phyloP scores from a whole-genome alignment of 768 basidiomycete species.

The Phaffia tasmanica region DNA sequence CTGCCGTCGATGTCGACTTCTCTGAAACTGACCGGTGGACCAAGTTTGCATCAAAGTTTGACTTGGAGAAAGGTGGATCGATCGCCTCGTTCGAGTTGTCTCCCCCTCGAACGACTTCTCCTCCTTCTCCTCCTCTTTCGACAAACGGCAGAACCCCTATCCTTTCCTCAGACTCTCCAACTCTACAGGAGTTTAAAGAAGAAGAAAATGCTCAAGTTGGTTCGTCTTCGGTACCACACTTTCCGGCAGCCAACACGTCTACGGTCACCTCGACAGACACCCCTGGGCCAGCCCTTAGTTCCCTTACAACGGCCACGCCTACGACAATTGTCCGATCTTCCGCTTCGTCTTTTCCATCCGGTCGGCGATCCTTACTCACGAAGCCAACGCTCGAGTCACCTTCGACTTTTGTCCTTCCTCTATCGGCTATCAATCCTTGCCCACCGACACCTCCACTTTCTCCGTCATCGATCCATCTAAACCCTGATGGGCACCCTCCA shows the following conservation, averaged over 20 bases:
- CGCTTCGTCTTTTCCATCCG: neutral
- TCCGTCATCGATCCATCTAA: neutral
- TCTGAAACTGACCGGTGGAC: no score
- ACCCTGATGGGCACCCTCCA: neutral
- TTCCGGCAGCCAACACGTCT: neutral
- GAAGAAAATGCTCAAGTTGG: neutral
- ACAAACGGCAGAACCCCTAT: neutral
- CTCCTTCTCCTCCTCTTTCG: neutral
- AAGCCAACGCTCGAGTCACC: neutral
- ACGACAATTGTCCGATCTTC: neutral
- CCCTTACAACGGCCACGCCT: neutral
- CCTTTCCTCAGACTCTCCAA: neutral
- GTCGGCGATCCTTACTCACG: neutral
- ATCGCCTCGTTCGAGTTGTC: no score
- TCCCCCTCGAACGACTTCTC: neutral
- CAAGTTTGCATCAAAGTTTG: no score
- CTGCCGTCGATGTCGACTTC: no score
- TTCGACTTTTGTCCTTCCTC: neutral
- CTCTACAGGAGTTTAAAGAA: neutral
- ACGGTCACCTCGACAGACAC: neutral
- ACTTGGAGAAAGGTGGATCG: no score
- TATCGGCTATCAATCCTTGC: neutral
- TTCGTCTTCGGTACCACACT: neutral
- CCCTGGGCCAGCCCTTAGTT: no score
- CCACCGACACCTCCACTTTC: constrained; percentile 4